Evolutionary conservation across 2,329 filamentous ascomycete species (phyloP).

Genomic region (Pseudogymnoascus sp.): DNA sequence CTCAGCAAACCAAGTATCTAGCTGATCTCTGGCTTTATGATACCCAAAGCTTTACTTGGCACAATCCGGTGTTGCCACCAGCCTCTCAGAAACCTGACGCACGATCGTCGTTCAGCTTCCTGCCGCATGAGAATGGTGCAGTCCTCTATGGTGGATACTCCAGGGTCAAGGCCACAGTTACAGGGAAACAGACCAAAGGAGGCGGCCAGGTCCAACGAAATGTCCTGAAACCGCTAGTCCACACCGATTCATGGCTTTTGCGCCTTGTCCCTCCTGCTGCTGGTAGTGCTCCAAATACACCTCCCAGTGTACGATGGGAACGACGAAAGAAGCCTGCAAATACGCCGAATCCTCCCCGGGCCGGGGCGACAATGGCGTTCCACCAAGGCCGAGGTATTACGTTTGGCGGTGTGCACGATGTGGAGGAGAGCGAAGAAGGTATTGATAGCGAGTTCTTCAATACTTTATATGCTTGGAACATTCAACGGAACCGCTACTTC

Average conservation of each 20-base stretch:
- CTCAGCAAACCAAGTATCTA: constrained; percentile 87
- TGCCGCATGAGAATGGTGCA: constrained; percentile 84
- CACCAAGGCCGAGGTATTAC: constrained; percentile 89
- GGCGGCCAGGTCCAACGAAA: constrained; percentile 55
- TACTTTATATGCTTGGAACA: constrained; percentile 82
- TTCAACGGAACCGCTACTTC: constrained; percentile 93
- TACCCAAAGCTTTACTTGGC: constrained; percentile 78
- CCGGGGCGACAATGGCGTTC: constrained; percentile 86
- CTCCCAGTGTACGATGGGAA: constrained; percentile 81
- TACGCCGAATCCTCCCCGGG: constrained; percentile 71
- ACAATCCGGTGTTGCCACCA: constrained; percentile 64
- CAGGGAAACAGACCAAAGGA: constrained; percentile 57
- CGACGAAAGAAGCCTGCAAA: constrained; percentile 88
- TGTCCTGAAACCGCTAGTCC: constrained; percentile 76
- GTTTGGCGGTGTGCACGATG: constrained; percentile 91
- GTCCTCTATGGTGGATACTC: constrained; percentile 93
- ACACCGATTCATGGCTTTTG: constrained; percentile 92
- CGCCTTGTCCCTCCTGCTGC: constrained; percentile 65
- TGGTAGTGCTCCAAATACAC: constrained; percentile 57
- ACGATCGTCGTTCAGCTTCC: constrained; percentile 81
- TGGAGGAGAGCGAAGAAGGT: constrained; percentile 84
- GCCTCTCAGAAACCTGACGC: constrained; percentile 84
- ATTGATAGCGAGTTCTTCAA: constrained; percentile 99
- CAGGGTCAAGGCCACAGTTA: constrained; percentile 66
- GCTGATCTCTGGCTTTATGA: constrained; percentile 95